Base-by-base conservation (phyloP, 345 rosid species). In the Combretum micranthum region DNA sequence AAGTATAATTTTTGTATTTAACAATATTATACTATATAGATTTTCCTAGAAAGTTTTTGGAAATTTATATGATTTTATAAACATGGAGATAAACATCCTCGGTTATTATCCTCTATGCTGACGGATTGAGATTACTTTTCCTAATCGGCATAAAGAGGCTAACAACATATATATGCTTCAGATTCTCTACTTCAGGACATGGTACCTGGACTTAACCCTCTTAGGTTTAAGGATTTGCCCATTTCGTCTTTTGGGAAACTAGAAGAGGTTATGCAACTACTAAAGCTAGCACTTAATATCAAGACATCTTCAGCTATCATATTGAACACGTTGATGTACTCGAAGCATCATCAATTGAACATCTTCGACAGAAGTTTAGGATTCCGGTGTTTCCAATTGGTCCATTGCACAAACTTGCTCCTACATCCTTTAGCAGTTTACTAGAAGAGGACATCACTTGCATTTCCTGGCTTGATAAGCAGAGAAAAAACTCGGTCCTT, bases 391-490 rank as follows among this genome's bases (percentile, higher is more conserved):
- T 58, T 50, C 19, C 64, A 12, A 9, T 65, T 0, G 69, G 64
- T 13, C 64, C 69, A 23, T 43, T 65, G 13, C 47, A 59, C 47
- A 52, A 58, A 39, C 13, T 59, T 4, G 48, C 46, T 57, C 37
- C 56, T 49, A 14, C 45, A 0, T 52, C 69, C 13, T 20, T 57
- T 43, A 44, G 64, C 42, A 55, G 72, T 53, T 26, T 72, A 55
- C 19, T 72, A 52, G 45, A 53, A 55, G 72, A 72, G 62, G 72
- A 72, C 44, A 50, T 12, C 15, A 47, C 44, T 44, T 72, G 72
- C 56, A 50, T 66, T 13, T 0, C 68, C 2, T 72, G 71, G 71
- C 68, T 71, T 16, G 66, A 72, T 61, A 67, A 72, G 61, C 68
- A 72, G 47, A 32, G 15, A 13, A 15, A 20, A 11, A 66, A 58